These are phyloP conservation scores for Penicillium hesseltinei DNA, from an alignment of 2,329 filamentous ascomycete genomes.

Conservation along the genomic window DNA sequence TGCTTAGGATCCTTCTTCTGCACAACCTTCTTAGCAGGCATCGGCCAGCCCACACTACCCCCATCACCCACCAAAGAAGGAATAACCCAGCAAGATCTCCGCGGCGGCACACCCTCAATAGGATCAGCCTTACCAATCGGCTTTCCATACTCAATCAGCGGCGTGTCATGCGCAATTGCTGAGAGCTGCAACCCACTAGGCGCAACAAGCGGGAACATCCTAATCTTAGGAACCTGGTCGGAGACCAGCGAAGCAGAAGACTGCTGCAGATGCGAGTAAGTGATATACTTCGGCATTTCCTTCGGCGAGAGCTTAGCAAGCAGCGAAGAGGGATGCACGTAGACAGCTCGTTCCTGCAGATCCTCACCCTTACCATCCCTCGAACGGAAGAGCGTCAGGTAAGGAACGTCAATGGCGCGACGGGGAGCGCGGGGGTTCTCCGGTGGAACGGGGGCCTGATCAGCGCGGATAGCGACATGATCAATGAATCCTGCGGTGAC, in stretches of 20 bases:
- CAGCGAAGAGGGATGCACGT: slow-evolving; percentile 80
- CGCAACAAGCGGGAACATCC: slow-evolving; percentile 85
- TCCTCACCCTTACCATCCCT: slow-evolving; percentile 46
- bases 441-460: slow-evolving; percentile 73
- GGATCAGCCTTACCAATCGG: slow-evolving; percentile 77
- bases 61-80: slow-evolving; percentile 70
- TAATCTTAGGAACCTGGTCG: slow-evolving; percentile 65
- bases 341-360: slow-evolving; percentile 66
- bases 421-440: slow-evolving; percentile 67
- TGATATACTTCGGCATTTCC: slow-evolving; percentile 81
- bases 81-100: slow-evolving; percentile 78
- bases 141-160: slow-evolving; percentile 80
- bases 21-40: slow-evolving; percentile 79
- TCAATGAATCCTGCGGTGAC: slow-evolving; percentile 90
- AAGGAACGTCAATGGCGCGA: slow-evolving; percentile 89
- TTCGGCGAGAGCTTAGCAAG: slow-evolving; percentile 67
- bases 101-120: slow-evolving; percentile 47
- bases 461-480: slow-evolving; percentile 86
- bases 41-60: slow-evolving; percentile 72
- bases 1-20: slow-evolving; percentile 71
- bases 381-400: slow-evolving; percentile 77
- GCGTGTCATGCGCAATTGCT: slow-evolving; percentile 77
- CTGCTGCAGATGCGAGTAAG: slow-evolving; percentile 83
- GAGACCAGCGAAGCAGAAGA: slow-evolving; percentile 54
- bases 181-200: slow-evolving; percentile 73